phyloP scores from a whole-genome alignment of 129 eudicot genomes.

The Oenanthe sinensis region DNA sequence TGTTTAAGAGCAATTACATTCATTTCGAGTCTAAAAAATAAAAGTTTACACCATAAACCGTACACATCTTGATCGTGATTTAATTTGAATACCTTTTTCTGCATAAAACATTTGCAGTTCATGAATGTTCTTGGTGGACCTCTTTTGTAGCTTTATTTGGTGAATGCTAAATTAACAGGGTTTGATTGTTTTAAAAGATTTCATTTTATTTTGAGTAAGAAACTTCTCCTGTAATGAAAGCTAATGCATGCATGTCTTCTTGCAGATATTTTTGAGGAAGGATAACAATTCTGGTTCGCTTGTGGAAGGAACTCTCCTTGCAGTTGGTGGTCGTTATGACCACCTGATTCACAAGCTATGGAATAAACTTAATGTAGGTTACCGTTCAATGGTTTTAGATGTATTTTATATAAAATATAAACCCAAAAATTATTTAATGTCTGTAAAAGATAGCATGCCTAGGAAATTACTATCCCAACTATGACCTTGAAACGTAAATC shows the following conservation, averaged over 20 bases:
- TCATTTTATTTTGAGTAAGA: background rate
- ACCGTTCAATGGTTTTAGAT: background rate
- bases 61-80: background rate
- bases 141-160: background rate
- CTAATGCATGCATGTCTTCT: constrained; percentile 4
- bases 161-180: background rate
- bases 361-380: constrained; percentile 54
- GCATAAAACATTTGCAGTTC: background rate
- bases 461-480: background rate
- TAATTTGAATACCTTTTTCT: background rate
- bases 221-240: background rate
- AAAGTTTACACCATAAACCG: background rate
- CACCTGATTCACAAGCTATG: constrained; percentile 53
- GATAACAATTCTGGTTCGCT: constrained; percentile 53
- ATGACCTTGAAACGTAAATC: background rate
- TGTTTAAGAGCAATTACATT: background rate
- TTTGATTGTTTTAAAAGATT: background rate
- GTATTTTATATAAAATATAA: background rate
- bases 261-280: constrained; percentile 61
- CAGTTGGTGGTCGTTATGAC: constrained; percentile 97
- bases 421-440: background rate
- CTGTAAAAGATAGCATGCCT: background rate
- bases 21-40: background rate
- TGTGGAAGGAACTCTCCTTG: constrained; percentile 77
- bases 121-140: background rate